Evolutionary conservation across 1,139 yeast species (phyloP).

Genomic region (Suhomyces guaymorum): DNA sequence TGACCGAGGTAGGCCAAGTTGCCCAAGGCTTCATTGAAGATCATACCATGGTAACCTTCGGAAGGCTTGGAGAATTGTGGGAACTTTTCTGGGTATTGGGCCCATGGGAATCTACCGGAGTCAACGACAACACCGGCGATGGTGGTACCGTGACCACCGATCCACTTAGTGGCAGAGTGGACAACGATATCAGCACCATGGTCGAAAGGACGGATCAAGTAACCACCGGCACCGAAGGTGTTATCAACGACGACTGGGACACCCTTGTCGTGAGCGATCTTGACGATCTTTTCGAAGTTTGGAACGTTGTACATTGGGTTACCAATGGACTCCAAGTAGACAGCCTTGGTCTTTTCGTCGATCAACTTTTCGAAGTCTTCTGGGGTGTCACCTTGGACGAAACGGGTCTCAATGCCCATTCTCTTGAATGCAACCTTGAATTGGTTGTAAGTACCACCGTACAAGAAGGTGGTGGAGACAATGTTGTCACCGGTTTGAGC

Average conservation of each 20-base stretch:
- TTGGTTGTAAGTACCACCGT: constrained; percentile 96
- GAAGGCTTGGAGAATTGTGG: constrained; percentile 91
- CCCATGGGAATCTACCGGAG: constrained; percentile 92
- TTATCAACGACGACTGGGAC: constrained; percentile 93
- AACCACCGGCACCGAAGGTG: constrained; percentile 98
- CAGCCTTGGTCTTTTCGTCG: constrained; percentile 85
- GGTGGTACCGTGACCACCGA: constrained; percentile 96
- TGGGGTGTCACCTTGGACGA: constrained; percentile 73
- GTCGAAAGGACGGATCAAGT: constrained; percentile 77
- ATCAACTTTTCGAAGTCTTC: constrained; percentile 72
- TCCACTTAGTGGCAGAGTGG: constrained; percentile 98
- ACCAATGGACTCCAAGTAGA: constrained; percentile 88
- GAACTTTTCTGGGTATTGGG: constrained; percentile 77
- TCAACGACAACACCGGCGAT: constrained; percentile 91
- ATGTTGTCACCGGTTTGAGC: constrained; percentile 91
- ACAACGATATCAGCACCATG: constrained; percentile 85
- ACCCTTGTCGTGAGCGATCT: constrained; percentile 83
- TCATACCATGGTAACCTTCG: constrained; percentile 89
- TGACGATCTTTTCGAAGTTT: constrained; percentile 76
- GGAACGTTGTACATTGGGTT: constrained; percentile 94
- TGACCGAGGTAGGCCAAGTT: constrained; percentile 77
- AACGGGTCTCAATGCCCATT: constrained; percentile 80
- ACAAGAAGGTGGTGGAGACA: constrained; percentile 81
- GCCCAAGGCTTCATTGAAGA: constrained; percentile 80
- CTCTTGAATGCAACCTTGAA: constrained; percentile 90